Evolutionary conservation across 2,329 filamentous ascomycete species (phyloP), one percentile per base, ranked within the genome.

Genomic region (Calonectria henricotiae): DNA sequence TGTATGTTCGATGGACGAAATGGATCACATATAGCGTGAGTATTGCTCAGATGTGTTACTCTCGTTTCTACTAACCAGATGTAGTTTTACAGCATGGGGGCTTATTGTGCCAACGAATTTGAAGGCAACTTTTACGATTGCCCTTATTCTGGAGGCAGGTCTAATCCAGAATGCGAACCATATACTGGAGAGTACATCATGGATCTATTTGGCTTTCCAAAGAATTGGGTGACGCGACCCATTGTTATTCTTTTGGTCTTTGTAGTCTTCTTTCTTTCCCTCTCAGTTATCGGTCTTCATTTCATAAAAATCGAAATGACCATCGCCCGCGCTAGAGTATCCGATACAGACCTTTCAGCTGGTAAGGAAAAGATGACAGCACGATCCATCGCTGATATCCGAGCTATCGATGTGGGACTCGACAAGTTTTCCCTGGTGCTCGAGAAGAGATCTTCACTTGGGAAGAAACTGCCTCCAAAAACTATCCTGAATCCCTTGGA

Each of bases 1-100:
- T 95, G 1, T 95, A 94, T 75, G 89, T 94, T n/a, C 86, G 92
- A 66, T 95, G 93, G 93, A 83, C 93, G 1, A 95, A 94, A 78
- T 92, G 90, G 84, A 86, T 87, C 27, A 88, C 89, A 1, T 92
- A 91, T 73, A 86, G 87, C 25, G 87, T 87, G 80, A 78, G 85
- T 77, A 4, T 12, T 27, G 1, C 78, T 60, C 9, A 2, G 17
- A 11, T 65, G 1, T 6, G 7, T 0, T 6, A 0, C 23, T 4
- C 4, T 32, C 17, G 27, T 5, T 60, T 35, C 75, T 82, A 54
- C 75, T 82, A 54, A 81, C 64, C 9, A 13, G 0, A 0, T 6
- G 3, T 30, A 90, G 87, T 93, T 90, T 77, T 95, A 94, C 75
- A 88, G 87, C 0, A 94, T 95, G 75, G 90, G 92, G 0, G 92